Conservation (phyloP, 805 yeast species). For the Candida nonsorbophila region DNA sequence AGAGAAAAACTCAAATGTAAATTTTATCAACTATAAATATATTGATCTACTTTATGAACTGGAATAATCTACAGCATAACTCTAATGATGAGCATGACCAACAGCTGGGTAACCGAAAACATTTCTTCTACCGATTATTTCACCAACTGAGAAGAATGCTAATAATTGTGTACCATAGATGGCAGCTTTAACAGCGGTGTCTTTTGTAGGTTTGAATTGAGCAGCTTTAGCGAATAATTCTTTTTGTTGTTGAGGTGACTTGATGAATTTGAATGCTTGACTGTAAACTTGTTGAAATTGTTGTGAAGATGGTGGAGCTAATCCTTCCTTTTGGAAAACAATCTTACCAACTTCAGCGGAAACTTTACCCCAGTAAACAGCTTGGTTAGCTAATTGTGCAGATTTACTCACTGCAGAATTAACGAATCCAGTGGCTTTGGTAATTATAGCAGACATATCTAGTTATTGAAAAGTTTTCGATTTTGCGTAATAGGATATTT, state of each 20-base stretch:
- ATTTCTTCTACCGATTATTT: slow-evolving; percentile 93
- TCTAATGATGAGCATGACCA: slow-evolving; percentile 44
- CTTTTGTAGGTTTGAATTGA: slow-evolving; percentile 45
- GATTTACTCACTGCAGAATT: slow-evolving; percentile 32
- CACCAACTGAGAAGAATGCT: slow-evolving; percentile 93
- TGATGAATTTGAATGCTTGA: slow-evolving; percentile 28
- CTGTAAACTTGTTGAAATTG: slow-evolving; percentile 76
- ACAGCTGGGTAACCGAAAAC: slow-evolving; percentile 79
- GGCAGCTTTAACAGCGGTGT: slow-evolving; percentile 58
- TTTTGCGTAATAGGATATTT: slow-evolving; percentile 9
- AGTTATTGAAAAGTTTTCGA: slow-evolving; percentile 4
- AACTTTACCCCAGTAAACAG: slow-evolving; percentile 80
- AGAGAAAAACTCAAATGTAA: slow-evolving; percentile 35
- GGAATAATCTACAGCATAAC: background rate
- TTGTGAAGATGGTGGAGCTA: slow-evolving; percentile 80
- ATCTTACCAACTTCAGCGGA: slow-evolving; percentile 60
- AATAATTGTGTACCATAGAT: slow-evolving; percentile 77
- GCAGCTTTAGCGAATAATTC: slow-evolving; percentile 44
- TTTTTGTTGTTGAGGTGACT: slow-evolving; percentile 51
- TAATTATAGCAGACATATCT: slow-evolving; percentile 39
- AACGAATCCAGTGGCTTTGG: slow-evolving; percentile 34
- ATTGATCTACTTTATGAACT: no score
- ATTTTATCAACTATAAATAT: background rate
- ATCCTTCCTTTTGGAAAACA: slow-evolving; percentile 86
- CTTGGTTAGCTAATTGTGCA: slow-evolving; percentile 40